Base-by-base conservation (phyloP, 2,329 filamentous ascomycete species). In the Fonsecaea monophora region DNA sequence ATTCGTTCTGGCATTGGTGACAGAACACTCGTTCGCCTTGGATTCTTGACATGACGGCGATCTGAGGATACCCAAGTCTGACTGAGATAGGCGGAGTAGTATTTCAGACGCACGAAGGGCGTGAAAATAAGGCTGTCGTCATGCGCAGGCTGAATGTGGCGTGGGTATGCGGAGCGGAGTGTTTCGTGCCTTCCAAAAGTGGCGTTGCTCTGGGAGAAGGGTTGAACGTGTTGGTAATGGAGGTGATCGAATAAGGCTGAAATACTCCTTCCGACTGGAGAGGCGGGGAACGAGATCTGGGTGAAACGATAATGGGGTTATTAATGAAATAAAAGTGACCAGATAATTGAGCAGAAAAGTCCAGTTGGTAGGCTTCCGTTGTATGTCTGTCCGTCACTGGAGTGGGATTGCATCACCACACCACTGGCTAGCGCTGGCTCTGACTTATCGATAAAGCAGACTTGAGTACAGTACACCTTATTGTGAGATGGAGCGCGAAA, bases 1-100 rank as follows among this genome's bases (percentile, higher is more conserved):
- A 98, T 77, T 97, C 90, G 70, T 90, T 81, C 60, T 85, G 78
- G 80, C 95, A 98, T 67, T 85, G 81, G 79, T 98, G 92, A 79
- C 95, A 99, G 78, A 86, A 96, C 62, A 97, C 89, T 70, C 94
- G 87, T 75, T 96, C 91, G 70, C 87, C 83, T 68, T 80, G 60
- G 53, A 71, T 60, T 40, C 66, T 53, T 32, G 70, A 73, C 32
- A 62, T 56, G 50, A 30, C 7, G 32, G 25, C 18, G 34, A n/a
- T 59, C 13, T 57, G 30, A 62, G 53, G 53, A 18, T 45, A 3
- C 18, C 30, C 37, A 34, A 21, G 21, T 7, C 18, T 40, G 38
- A 38, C 21, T 40, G 40, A 38, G 53, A n/a, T 25, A 38, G 50
- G 21, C 34, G 30, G 38, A 30, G 58, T 40, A n/a, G 37, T 48